Evolutionary conservation across 2,329 filamentous ascomycete genomes (phyloP).

Genomic region (Pleoardoris graminearum): DNA sequence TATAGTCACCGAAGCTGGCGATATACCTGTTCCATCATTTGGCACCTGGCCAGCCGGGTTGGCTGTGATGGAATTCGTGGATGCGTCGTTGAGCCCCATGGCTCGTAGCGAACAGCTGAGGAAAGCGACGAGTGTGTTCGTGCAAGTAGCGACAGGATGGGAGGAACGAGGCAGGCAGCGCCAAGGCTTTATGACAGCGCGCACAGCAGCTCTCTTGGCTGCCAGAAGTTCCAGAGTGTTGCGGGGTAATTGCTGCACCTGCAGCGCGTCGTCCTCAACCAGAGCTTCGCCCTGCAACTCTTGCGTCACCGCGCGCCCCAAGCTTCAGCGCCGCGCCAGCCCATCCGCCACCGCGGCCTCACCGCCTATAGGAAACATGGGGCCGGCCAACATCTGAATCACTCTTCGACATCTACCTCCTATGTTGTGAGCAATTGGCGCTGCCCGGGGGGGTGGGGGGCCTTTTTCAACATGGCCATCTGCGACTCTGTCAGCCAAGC

Average conservation of each 20-base stretch:
- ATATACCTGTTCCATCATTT: conserved; percentile 71
- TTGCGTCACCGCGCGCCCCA: conserved; percentile 41
- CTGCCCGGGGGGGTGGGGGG: too few relatives aligned
- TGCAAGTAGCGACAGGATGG: neutral
- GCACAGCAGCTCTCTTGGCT: too few relatives aligned
- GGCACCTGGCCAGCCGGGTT: conserved; percentile 58
- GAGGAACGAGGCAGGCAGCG: neutral
- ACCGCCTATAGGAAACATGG: too few relatives aligned
- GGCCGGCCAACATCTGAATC: too few relatives aligned
- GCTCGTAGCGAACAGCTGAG: too few relatives aligned
- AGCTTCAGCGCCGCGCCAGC: too few relatives aligned
- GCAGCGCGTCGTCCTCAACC: conserved; percentile 35
- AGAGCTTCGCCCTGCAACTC: conserved; percentile 29
- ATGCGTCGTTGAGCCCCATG: conserved; percentile 50
- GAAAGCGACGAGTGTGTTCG: too few relatives aligned
- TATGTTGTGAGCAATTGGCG: too few relatives aligned
- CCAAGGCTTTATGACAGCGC: conserved; percentile 4
- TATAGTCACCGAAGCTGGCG: conserved; percentile 6
- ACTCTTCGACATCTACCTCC: too few relatives aligned
- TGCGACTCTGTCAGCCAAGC: too few relatives aligned
- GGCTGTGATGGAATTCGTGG: conserved; percentile 49
- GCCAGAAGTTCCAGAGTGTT: conserved; percentile 16
- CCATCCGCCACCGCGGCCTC: too few relatives aligned
- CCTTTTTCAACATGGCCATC: too few relatives aligned
- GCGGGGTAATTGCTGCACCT: conserved; percentile 38